A percentile compares a stretch with the other conserved stretches of the same genome.
Evolutionary conservation across 2,329 filamentous ascomycete species (phyloP).

Genomic region (Sarocladium kiliense): DNA sequence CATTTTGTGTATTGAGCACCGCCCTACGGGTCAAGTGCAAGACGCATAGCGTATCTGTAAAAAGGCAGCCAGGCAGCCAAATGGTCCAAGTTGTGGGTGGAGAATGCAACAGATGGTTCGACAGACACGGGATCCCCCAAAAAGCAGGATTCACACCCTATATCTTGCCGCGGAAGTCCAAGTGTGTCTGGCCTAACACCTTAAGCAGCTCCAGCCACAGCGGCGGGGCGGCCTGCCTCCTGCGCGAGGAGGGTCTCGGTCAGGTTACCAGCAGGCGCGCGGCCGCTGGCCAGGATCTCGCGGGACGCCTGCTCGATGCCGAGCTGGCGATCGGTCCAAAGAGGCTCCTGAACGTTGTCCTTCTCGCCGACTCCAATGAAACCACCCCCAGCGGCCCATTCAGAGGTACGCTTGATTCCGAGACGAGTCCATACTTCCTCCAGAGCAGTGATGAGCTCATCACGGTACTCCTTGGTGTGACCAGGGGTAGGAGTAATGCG

Average conservation of each 20-base stretch:
- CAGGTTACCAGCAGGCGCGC: constrained; percentile 32
- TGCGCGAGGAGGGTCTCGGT: constrained; percentile 57
- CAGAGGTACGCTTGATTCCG: constrained; percentile 84
- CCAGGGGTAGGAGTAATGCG: constrained; percentile 95
- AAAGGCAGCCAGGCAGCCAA: background rate
- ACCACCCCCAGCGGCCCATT: constrained; percentile 86
- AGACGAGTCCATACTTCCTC: constrained; percentile 86
- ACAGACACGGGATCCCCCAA: background rate
- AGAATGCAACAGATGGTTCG: constrained; percentile 5
- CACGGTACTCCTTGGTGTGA: constrained; percentile 77
- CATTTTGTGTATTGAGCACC: background rate
- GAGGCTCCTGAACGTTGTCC: constrained; percentile 54
- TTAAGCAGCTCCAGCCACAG: constrained; percentile 22
- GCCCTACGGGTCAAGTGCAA: background rate
- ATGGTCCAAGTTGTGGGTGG: constrained; percentile 5
- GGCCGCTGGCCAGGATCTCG: constrained; percentile 49
- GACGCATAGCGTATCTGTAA: background rate
- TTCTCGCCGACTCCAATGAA: constrained; percentile 90
- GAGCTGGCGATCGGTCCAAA: constrained; percentile 90
- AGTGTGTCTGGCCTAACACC: background rate
- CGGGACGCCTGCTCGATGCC: constrained; percentile 63
- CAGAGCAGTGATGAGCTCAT: constrained; percentile 77
- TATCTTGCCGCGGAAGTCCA: background rate
- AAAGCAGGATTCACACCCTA: constrained; percentile 5
- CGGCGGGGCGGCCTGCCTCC: constrained; percentile 34